Evolutionary conservation across 768 basidiomycete genomes (phyloP).

Genomic region (Suillus sp.): DNA sequence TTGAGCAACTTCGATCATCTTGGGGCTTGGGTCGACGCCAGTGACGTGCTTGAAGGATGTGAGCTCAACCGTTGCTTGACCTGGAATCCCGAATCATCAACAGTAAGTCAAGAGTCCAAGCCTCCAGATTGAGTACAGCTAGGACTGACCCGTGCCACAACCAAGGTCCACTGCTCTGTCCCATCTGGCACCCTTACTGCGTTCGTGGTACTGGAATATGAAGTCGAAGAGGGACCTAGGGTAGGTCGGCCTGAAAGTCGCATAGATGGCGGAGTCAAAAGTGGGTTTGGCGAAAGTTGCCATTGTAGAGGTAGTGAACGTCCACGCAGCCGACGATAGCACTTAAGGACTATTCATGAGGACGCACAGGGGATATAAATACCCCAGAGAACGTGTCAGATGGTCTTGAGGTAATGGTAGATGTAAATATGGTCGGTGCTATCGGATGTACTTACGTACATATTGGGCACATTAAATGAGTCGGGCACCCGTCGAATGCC

Average conservation of each 20-base stretch:
- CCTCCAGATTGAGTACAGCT: not conserved
- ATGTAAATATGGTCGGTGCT: not conserved
- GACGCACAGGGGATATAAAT: not conserved
- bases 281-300: conserved; percentile 72
- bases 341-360: conserved; percentile 1
- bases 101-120: not conserved
- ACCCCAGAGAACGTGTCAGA: conserved; percentile 2
- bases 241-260: conserved; percentile 72
- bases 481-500: not conserved
- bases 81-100: conserved; percentile 35
- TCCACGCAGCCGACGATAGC: not conserved
- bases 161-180: conserved; percentile 73
- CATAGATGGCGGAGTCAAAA: conserved; percentile 70
- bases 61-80: conserved; percentile 68
- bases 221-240: conserved; percentile 64
- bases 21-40: conserved; percentile 73
- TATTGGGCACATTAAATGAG: not conserved
- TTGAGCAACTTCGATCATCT: conserved; percentile 66
- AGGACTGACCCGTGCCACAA: conserved; percentile 73
- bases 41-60: conserved; percentile 58
- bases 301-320: conserved; percentile 43
- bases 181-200: conserved; percentile 37
- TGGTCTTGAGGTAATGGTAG: not conserved
- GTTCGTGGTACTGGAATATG: conserved; percentile 60
- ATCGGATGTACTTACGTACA: not conserved